phyloP scores from a whole-genome alignment of 768 basidiomycete species.

The Macrocybe gigantea region DNA sequence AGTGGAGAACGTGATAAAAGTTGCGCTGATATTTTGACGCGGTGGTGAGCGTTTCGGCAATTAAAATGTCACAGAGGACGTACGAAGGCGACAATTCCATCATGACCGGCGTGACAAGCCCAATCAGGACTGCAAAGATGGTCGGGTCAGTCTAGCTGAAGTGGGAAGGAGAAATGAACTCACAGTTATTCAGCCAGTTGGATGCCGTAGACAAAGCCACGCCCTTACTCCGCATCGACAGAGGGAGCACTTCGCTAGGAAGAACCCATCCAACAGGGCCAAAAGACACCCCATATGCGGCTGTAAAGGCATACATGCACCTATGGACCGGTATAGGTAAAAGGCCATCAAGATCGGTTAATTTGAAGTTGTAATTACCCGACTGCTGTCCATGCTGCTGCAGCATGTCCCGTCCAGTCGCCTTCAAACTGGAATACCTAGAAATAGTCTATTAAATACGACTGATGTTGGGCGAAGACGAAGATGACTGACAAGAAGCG shows the following conservation, averaged over 20 bases:
- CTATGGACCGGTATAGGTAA: constrained; percentile 21
- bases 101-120: constrained; percentile 63
- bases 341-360: background rate
- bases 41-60: constrained; percentile 61
- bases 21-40: constrained; percentile 47
- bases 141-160: background rate
- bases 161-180: constrained; percentile 10
- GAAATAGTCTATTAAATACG: background rate
- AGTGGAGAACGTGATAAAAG: constrained; percentile 62
- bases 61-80: constrained; percentile 39
- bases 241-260: constrained; percentile 77
- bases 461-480: background rate
- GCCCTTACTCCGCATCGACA: constrained; percentile 75
- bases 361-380: constrained; percentile 30
- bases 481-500: constrained; percentile 43
- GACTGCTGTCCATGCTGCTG: constrained; percentile 67
- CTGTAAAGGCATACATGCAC: constrained; percentile 69
- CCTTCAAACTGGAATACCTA: constrained; percentile 44
- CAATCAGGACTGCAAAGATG: constrained; percentile 59
- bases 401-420: constrained; percentile 53
- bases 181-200: constrained; percentile 85
- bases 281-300: constrained; percentile 70
- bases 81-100: constrained; percentile 56
- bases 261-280: constrained; percentile 84
- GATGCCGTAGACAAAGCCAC: constrained; percentile 80